A percentile compares a stretch with the other conserved stretches of the same genome.
These are phyloP conservation scores for Ambrosiella xylebori DNA, from an alignment of 2,329 filamentous ascomycete species.

Conservation along the genomic window DNA sequence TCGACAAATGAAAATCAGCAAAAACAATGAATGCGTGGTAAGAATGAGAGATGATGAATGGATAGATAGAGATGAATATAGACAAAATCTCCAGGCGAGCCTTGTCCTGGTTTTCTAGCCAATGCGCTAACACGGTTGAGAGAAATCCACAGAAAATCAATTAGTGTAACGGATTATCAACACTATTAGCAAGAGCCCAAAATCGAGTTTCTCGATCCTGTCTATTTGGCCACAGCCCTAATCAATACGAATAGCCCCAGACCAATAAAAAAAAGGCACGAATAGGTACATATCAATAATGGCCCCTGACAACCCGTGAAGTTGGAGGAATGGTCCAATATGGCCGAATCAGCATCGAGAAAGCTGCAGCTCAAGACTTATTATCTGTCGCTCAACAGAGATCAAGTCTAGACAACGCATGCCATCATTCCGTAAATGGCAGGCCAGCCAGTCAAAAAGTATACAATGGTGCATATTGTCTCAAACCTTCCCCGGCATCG, in stretches of 20 bases:
- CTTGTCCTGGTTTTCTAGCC: slow-evolving; percentile 4
- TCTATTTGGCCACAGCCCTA: neutral
- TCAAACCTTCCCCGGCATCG: neutral
- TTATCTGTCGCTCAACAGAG: neutral
- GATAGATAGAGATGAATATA: neutral
- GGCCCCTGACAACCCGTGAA: neutral
- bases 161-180: neutral
- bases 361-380: neutral
- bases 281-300: neutral
- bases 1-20: neutral
- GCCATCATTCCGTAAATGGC: neutral
- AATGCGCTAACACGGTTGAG: slow-evolving; percentile 4
- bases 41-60: neutral
- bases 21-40: neutral
- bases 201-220: neutral
- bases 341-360: neutral
- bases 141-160: neutral
- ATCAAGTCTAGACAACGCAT: neutral
- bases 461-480: neutral
- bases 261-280: neutral
- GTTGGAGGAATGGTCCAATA: neutral
- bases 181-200: neutral
- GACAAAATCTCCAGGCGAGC: neutral
- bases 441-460: neutral
- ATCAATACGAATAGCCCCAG: neutral